Base-by-base conservation (phyloP, 169 alveolate species). In the Plasmodium reichenowi region DNA sequence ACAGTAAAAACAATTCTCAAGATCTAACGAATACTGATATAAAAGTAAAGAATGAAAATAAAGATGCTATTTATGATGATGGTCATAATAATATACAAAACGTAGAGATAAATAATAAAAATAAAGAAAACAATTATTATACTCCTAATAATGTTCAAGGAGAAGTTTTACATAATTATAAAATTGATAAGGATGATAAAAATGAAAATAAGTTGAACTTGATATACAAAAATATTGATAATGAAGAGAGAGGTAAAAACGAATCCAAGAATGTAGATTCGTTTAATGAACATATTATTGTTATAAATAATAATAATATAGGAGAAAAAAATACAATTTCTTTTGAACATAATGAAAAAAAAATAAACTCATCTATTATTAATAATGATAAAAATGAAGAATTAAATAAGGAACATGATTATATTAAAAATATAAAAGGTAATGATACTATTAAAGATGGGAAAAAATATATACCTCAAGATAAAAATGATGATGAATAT, bases 21-120 rank as follows among this genome's bases (percentile, higher is more conserved):
- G 72, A 32, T 20, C 56, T 73, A 24, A 24, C 59, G 2, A 54
- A 24, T 6, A 60, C 68, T 0, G 54, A 73, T 48, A 29, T 17
- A 7, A 26, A 73, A 22, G 56, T 58, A 63, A 59, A 29, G 22
- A 59, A 73, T 62, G 72, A 56, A 54, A 26, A 29, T 52, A 58
- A 73, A 54, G 47, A 54, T 20, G 72, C 58, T 24, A n/a, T 15
- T 26, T 3, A 26, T 26, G 38, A 3, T 56, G 17, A 12, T 73
- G 72, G 29, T n/a, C 15, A 29, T 38, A 1, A 38, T 58, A 73
- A 73, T 52, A 24, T 73, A 70, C 59, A 24, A 13, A 54, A 20
- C 3, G 48, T 20, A 8, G 32, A 75, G 13, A 38, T n/a, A 22
- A 64, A 63, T 17, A 52, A 62, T 29, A 50, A 48, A 10, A 62